Percentiles rank a stretch among this genome's conserved stretches.
phyloP scores from a whole-genome alignment of 371 early-diverging fungal species.

The Mucor indicus region DNA sequence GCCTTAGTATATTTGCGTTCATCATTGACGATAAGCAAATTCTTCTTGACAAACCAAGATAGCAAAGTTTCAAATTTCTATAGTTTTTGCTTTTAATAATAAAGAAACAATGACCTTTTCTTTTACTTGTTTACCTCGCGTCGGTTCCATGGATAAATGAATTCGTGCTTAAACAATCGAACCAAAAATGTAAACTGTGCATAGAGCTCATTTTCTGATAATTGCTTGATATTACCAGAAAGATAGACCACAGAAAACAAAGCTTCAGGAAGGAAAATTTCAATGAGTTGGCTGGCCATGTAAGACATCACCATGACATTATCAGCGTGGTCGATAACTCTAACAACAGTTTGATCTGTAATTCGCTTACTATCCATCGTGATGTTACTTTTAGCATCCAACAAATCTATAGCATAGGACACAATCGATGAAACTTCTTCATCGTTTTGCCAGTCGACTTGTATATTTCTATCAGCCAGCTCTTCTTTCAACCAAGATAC shows the following conservation, averaged over 20 bases:
- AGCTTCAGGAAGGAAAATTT: constrained; percentile 42
- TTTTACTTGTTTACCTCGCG: constrained; percentile 26
- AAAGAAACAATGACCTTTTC: background rate
- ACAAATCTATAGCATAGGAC: constrained; percentile 30
- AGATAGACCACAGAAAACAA: constrained; percentile 43
- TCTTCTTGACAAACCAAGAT: constrained; percentile 28
- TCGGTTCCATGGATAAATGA: constrained; percentile 44
- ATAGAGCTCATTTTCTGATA: constrained; percentile 24
- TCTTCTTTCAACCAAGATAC: constrained; percentile 38
- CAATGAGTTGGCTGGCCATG: constrained; percentile 44
- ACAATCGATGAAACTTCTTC: constrained; percentile 44
- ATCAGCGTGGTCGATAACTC: constrained; percentile 49
- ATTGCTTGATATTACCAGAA: constrained; percentile 13
- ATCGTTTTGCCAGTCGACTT: constrained; percentile 46
- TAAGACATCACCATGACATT: constrained; percentile 50
- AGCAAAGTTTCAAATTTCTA: constrained; percentile 42
- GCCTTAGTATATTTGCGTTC: constrained; percentile 18
- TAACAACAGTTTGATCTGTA: constrained; percentile 35
- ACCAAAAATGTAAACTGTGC: constrained; percentile 42
- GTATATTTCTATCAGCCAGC: constrained; percentile 20
- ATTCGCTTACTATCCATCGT: constrained; percentile 40
- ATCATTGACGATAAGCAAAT: constrained; percentile 13
- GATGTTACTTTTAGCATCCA: constrained; percentile 39
- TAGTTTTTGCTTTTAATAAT: no score
- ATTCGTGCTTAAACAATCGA: constrained; percentile 43